A percentile compares a stretch with the other conserved stretches of the same genome.
These are phyloP conservation scores for Mycena rebaudengoi DNA, from an alignment of 768 basidiomycete species.

Conservation along the genomic window DNA sequence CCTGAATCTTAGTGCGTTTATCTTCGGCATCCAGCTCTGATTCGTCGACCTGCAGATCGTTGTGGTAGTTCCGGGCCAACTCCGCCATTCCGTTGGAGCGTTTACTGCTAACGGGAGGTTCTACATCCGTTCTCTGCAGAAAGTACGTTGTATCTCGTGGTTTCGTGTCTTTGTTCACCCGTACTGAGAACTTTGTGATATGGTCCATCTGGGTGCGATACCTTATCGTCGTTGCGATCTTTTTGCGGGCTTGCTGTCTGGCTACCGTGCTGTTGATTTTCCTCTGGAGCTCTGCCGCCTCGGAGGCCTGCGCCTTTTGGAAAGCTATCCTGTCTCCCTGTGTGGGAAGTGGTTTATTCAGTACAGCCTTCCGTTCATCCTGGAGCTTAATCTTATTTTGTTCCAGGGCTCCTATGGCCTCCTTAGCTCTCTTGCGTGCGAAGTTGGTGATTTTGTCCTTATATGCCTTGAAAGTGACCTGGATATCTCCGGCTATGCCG, in stretches of 20 bases:
- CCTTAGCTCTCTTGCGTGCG: background rate
- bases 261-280: background rate
- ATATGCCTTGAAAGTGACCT: background rate
- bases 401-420: background rate
- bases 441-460: background rate
- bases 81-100: slow-evolving; percentile 5
- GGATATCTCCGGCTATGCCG: background rate
- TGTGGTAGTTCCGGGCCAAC: background rate
- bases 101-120: background rate
- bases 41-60: background rate
- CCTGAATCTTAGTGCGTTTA: background rate
- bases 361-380: background rate
- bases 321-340: too few relatives aligned
- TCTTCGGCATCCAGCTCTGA: background rate
- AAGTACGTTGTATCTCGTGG: background rate
- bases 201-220: slow-evolving; percentile 2
- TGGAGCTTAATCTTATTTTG: background rate
- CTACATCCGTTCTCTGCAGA: background rate
- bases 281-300: background rate
- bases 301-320: too few relatives aligned
- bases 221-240: background rate
- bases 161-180: background rate
- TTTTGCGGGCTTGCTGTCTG: background rate
- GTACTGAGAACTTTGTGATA: background rate
- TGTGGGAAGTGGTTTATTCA: too few relatives aligned